Conservation (phyloP, 441 rosid species). For the Populus hybrid region DNA sequence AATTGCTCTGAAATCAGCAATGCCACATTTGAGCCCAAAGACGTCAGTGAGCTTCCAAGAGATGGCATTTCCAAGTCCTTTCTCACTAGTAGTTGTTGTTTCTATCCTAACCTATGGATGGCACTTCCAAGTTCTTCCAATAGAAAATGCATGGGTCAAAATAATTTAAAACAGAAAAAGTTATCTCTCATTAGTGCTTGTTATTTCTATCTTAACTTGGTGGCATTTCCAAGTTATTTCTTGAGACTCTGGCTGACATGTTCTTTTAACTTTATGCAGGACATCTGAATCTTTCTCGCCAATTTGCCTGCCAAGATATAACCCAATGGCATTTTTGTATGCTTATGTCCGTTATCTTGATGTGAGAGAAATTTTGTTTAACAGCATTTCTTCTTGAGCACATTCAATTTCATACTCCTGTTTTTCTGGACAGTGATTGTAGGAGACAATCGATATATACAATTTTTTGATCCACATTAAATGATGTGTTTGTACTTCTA, state of each 20-base stretch:
- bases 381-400: conserved; percentile 3
- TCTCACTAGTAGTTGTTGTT: too few relatives aligned
- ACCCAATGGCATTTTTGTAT: conserved; percentile 88
- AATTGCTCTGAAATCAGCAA: neutral
- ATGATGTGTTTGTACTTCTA: neutral
- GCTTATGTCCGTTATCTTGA: conserved; percentile 94
- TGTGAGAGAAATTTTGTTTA: conserved; percentile 55
- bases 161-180: too few relatives aligned
- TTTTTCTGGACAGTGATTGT: neutral
- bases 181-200: neutral
- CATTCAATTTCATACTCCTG: neutral
- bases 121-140: neutral
- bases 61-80: too few relatives aligned
- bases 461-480: conserved; percentile 2
- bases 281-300: conserved; percentile 97
- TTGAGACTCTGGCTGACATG: conserved; percentile 17
- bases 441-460: neutral
- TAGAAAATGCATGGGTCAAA: neutral
- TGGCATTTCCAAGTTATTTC: neutral
- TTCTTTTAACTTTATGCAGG: conserved; percentile 48
- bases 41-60: neutral
- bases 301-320: conserved; percentile 96
- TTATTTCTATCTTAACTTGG: neutral
- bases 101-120: neutral
- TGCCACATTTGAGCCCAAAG: neutral